phyloP scores from a whole-genome alignment of 441 rosid genomes.

The Syzygium syzygioides region DNA sequence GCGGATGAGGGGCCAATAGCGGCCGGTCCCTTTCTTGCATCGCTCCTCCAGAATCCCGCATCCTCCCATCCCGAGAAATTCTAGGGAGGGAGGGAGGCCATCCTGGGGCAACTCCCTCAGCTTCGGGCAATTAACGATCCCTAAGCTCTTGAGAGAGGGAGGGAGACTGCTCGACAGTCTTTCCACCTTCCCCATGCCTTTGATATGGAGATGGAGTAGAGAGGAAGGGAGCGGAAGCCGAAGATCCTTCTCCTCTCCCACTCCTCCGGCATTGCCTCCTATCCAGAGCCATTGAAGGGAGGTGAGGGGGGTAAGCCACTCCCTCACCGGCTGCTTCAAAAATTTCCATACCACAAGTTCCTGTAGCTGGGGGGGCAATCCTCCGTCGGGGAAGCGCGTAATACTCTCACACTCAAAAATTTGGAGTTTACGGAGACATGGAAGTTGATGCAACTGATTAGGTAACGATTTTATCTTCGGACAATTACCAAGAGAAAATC shows the following conservation, averaged over 20 bases:
- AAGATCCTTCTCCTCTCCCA: not conserved
- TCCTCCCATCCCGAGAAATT: accelerated
- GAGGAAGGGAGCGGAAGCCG: not conserved
- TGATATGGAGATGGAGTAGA: accelerated
- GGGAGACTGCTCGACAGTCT: not conserved
- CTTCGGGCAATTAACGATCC: not conserved
- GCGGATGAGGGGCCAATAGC: not conserved
- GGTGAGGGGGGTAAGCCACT: not conserved
- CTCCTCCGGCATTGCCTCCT: accelerated
- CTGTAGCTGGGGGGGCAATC: accelerated
- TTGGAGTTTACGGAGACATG: accelerated
- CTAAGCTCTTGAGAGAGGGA: accelerated
- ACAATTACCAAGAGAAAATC: accelerated
- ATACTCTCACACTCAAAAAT: accelerated
- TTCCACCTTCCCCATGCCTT: not conserved
- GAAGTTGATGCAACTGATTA: not conserved
- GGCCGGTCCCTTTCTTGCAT: not conserved
- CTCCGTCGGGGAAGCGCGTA: accelerated
- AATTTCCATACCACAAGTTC: accelerated
- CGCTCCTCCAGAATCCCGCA: not conserved
- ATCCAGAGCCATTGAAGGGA: accelerated
- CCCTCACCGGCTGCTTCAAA: not conserved
- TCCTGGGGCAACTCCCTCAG: not conserved
- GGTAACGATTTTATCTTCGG: not conserved
- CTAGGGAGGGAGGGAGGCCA: not conserved